Base-by-base conservation (phyloP, 352 stramenopile species). In the Pythium aristosporum region DNA sequence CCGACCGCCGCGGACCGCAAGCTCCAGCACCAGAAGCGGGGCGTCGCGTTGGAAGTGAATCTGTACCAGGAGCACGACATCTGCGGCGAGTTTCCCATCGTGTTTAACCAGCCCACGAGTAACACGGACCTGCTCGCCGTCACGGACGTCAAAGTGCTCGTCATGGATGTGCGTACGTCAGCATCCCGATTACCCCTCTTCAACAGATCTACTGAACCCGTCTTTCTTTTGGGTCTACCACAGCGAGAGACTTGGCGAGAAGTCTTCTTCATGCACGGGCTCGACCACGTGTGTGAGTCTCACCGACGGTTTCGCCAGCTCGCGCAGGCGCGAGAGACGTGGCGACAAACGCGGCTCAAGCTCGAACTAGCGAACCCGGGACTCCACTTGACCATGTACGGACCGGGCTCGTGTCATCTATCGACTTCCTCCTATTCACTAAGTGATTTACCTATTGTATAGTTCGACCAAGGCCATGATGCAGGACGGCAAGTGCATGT, bases 381-480 rank as follows among this genome's bases (percentile, higher is more conserved):
- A 3, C 70, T 92, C 36, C 74, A 84, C 23, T 66, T 94, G 13
- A 92, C 83, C 7, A 72, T 94, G 85, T 94, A 73, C 16, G 70
- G 0, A 46, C 18, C 21, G 13, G 12, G 21, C 13, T 49, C n/a
- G n/a, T n/a, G n/a, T n/a, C n/a, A n/a, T n/a, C n/a, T n/a, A n/a
- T 30, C 25, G 25, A 30, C 25, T 30, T 30, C 25, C 25, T 30
- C 25, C 25, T 30, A 30, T 5, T 30, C 25, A 1, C 25, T 30
- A 30, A 30, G 51, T 28, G 23, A 30, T 12, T 42, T 63, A 30
- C 11, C 0, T 28, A 23, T 53, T 32, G 25, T 13, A 21, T 58
- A 94, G 85, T 28, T 89, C 85, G 0, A 92, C 85, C 7, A 89
- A 87, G 47, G 74, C 75, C 23, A 92, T 94, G 85, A 92, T 94